Conservation (phyloP, 352 stramenopile genomes). For the Pythium dissotocum region DNA sequence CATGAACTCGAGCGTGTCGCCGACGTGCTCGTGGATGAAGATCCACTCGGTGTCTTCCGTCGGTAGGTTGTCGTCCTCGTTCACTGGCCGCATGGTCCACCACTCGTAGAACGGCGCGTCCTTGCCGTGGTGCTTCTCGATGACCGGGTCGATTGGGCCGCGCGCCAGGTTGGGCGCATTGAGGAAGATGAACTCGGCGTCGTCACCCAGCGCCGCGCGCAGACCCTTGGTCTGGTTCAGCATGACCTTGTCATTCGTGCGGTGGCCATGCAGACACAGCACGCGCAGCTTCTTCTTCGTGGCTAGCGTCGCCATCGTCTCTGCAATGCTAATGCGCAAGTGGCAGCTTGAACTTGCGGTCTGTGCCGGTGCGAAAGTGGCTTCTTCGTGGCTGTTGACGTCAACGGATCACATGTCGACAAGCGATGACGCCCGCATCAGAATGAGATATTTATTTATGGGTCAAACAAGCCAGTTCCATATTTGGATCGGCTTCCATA, state of each 20-base stretch:
- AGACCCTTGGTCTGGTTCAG: slow-evolving; percentile 60
- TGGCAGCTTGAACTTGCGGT: slow-evolving; percentile 5
- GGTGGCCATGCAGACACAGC: slow-evolving; percentile 74
- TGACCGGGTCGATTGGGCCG: slow-evolving; percentile 54
- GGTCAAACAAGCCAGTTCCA: background rate
- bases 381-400: slow-evolving; percentile 8
- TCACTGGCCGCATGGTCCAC: slow-evolving; percentile 46
- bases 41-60: slow-evolving; percentile 24
- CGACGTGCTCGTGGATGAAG: slow-evolving; percentile 22
- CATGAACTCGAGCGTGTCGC: slow-evolving; percentile 53
- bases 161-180: slow-evolving; percentile 49
- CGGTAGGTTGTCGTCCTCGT: slow-evolving; percentile 44
- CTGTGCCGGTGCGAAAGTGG: slow-evolving; percentile 4
- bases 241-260: slow-evolving; percentile 77
- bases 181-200: slow-evolving; percentile 71
- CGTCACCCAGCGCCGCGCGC: slow-evolving; percentile 53
- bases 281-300: slow-evolving; percentile 46
- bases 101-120: slow-evolving; percentile 80
- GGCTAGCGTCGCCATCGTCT: background rate
- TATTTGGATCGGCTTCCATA: background rate
- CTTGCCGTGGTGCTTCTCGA: slow-evolving; percentile 54
- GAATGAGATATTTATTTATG: background rate
- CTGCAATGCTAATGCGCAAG: background rate
- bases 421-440: background rate
- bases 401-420: slow-evolving; percentile 2